Percentiles rank a stretch among this genome's conserved stretches.
Evolutionary conservation across 164 flowering plant genomes (phyloP).

Genomic region (Stephania yunnanensis): DNA sequence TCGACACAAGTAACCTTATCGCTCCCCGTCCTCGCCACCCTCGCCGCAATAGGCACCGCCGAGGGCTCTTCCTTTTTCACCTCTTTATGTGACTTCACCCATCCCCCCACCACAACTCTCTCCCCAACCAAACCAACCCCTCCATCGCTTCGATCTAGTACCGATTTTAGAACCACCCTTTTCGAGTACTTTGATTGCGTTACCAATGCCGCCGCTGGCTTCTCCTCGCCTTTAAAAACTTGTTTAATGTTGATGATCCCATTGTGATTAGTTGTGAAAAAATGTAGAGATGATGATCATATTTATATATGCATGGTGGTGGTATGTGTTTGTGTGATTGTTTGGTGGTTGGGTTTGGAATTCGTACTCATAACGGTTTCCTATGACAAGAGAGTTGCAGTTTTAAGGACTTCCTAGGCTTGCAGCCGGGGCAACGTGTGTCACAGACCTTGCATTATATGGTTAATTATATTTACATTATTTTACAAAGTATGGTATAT

Average conservation of each 20-base stretch:
- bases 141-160: constrained; percentile 42
- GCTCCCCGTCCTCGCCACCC: background rate
- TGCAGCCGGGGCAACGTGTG: too few relatives aligned
- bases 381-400: background rate
- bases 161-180: constrained; percentile 52
- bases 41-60: background rate
- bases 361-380: constrained; percentile 5
- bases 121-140: constrained; percentile 54
- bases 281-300: background rate
- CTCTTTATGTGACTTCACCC: constrained; percentile 78
- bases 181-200: constrained; percentile 47
- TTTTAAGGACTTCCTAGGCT: background rate
- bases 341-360: constrained; percentile 29
- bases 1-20: constrained; percentile 54
- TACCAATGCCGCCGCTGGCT: background rate
- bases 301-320: too few relatives aligned
- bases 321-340: background rate
- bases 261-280: background rate
- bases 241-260: background rate
- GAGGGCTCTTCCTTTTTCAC: constrained; percentile 24
- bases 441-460: too few relatives aligned
- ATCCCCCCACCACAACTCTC: constrained; percentile 76
- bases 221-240: background rate
- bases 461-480: too few relatives aligned
- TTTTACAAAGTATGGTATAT: too few relatives aligned